These are phyloP conservation scores for Populus tremula DNA, from an alignment of 345 rosid genomes.

Conservation along the genomic window DNA sequence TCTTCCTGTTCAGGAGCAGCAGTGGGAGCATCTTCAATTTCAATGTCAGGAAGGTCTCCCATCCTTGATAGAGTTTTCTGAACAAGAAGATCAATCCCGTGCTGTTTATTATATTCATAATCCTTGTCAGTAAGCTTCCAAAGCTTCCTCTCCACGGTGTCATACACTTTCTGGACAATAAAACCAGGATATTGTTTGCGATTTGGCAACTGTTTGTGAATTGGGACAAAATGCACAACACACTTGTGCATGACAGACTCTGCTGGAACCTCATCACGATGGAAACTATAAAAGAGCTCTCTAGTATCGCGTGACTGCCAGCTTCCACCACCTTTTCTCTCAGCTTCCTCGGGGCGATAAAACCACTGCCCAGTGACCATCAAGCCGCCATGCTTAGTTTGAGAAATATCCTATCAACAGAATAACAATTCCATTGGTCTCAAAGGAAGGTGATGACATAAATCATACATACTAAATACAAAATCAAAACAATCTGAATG, in stretches of 20 bases:
- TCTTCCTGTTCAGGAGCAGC: constrained; percentile 47
- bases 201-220: constrained; percentile 75
- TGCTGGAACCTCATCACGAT: constrained; percentile 92
- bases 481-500: neutral
- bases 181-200: constrained; percentile 88
- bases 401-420: constrained; percentile 66
- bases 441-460: neutral
- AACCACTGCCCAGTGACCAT: constrained; percentile 98
- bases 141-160: constrained; percentile 56
- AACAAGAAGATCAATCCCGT: constrained; percentile 76
- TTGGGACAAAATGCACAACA: constrained; percentile 88
- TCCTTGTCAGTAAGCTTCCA: constrained; percentile 78
- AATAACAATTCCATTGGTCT: constrained; percentile 12
- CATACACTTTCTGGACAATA: constrained; percentile 82
- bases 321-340: constrained; percentile 84
- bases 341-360: constrained; percentile 98
- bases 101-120: constrained; percentile 66
- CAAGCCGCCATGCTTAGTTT: constrained; percentile 52
- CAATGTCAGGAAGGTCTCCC: constrained; percentile 67
- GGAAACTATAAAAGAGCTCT: constrained; percentile 92
- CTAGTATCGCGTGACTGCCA: constrained; percentile 86
- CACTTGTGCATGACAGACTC: constrained; percentile 98
- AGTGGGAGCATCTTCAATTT: constrained; percentile 33
- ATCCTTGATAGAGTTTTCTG: constrained; percentile 61
- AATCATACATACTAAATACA: neutral